A percentile compares a stretch with the other conserved stretches of the same genome.
Evolutionary conservation across 2,329 filamentous ascomycete genomes (phyloP).

Genomic region (Arthrobotrys sphaeroides): DNA sequence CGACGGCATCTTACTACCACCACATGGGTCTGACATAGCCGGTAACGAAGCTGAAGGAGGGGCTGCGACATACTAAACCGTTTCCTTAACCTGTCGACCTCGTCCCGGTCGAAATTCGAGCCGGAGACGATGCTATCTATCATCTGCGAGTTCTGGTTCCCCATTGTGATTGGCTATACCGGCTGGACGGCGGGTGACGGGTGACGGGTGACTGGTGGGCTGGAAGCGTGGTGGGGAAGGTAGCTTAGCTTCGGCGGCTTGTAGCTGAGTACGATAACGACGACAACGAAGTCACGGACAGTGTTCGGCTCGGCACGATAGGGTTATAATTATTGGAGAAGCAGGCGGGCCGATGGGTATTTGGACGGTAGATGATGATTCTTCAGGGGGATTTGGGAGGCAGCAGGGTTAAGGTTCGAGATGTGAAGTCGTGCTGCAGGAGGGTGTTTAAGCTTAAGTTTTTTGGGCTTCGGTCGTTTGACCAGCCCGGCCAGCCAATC

Average conservation of each 20-base stretch:
- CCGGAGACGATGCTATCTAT: conserved; percentile 95
- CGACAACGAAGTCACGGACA: conserved; percentile 32
- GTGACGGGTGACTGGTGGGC: not conserved
- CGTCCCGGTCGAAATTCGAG: conserved; percentile 97
- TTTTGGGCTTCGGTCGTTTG: conserved; percentile 45
- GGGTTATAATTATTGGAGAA: conserved; percentile 58
- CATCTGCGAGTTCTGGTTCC: conserved; percentile 76
- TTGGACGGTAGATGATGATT: not conserved
- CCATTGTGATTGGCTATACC: conserved; percentile 65
- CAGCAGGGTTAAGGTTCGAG: conserved; percentile 8
- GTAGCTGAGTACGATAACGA: not conserved
- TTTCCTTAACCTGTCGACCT: conserved; percentile 94
- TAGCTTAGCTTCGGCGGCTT: not conserved
- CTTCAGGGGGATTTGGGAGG: not conserved
- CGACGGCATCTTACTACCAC: not conserved
- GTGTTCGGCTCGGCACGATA: not conserved
- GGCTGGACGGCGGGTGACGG: conserved; percentile 25
- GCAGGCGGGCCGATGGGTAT: conserved; percentile 59
- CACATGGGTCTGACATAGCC: not conserved
- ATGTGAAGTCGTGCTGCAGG: conserved; percentile 25
- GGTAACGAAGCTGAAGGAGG: conserved; percentile 3
- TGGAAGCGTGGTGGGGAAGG: not conserved
- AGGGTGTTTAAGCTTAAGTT: conserved; percentile 51
- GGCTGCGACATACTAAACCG: conserved; percentile 71
- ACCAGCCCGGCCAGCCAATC: conserved; percentile 40